Evolutionary conservation across 1,139 yeast genomes (phyloP).

Genomic region (Taphrina flavorubra): DNA sequence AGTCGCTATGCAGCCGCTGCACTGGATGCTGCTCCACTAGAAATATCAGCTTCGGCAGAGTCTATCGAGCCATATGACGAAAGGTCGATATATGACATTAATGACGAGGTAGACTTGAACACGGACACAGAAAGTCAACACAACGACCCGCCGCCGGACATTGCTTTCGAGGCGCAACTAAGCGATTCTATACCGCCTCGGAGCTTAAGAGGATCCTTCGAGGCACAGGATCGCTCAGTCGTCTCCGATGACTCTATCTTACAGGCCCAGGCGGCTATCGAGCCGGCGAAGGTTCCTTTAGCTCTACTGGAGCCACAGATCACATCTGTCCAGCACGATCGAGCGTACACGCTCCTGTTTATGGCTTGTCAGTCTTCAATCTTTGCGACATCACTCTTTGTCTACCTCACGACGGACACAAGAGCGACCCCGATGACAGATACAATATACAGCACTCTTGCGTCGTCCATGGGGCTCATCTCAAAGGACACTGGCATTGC

Average conservation of each 20-base stretch:
- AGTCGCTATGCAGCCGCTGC: background rate
- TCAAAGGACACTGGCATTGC: constrained; percentile 50
- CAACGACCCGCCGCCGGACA: constrained; percentile 28
- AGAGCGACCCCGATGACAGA: constrained; percentile 51
- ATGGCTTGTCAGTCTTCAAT: constrained; percentile 49
- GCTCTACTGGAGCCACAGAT: constrained; percentile 44
- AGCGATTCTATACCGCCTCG: constrained; percentile 18
- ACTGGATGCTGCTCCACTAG: background rate
- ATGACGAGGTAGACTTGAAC: background rate
- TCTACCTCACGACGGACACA: constrained; percentile 50
- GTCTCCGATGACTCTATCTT: constrained; percentile 1
- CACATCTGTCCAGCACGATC: constrained; percentile 47
- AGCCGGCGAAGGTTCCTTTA: constrained; percentile 43
- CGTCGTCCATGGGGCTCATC: constrained; percentile 50
- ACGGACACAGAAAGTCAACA: constrained; percentile 16
- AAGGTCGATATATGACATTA: background rate
- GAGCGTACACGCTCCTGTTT: constrained; percentile 51
- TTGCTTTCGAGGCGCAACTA: constrained; percentile 27
- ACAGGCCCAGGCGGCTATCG: background rate
- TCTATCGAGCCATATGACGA: background rate
- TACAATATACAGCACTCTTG: constrained; percentile 50
- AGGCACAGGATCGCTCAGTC: constrained; percentile 1
- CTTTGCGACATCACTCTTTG: constrained; percentile 52
- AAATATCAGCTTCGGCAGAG: constrained; percentile 2
- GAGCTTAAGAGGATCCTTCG: constrained; percentile 15